These are phyloP conservation scores for Quercus wislizeni DNA, from an alignment of 306 rosid genomes.

Conservation along the genomic window DNA sequence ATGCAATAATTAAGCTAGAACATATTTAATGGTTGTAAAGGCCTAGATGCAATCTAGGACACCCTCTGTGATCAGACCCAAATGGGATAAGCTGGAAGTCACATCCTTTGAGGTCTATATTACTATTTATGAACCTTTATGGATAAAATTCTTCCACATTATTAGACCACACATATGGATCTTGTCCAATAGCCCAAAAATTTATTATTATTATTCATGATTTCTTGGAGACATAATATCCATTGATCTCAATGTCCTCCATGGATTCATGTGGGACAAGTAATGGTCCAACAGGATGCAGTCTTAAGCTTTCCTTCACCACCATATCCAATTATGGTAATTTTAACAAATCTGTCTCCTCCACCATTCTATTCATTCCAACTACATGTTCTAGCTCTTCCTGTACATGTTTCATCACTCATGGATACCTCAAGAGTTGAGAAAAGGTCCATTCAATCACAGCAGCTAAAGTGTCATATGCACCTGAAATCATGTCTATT, in stretches of 20 bases:
- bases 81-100: slow-evolving; percentile 43
- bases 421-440: slow-evolving; percentile 39
- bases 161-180: slow-evolving; percentile 35
- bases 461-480: background rate
- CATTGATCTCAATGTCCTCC: slow-evolving; percentile 30
- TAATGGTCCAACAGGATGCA: slow-evolving; percentile 38
- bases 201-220: slow-evolving; percentile 30
- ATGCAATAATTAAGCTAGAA: slow-evolving; percentile 39
- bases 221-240: slow-evolving; percentile 29
- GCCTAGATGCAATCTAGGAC: slow-evolving; percentile 43
- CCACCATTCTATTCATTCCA: slow-evolving; percentile 31
- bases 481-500: slow-evolving; percentile 25
- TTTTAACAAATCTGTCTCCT: slow-evolving; percentile 31
- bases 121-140: slow-evolving; percentile 27
- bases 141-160: slow-evolving; percentile 39
- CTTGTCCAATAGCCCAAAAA: slow-evolving; percentile 34
- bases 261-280: slow-evolving; percentile 27
- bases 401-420: slow-evolving; percentile 38
- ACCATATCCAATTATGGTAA: slow-evolving; percentile 36
- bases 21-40: slow-evolving; percentile 5
- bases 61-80: slow-evolving; percentile 40
- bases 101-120: slow-evolving; percentile 23
- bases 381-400: slow-evolving; percentile 29
- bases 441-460: slow-evolving; percentile 39
- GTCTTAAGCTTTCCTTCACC: slow-evolving; percentile 39